These are phyloP conservation scores for Nakaseomyces glabratus DNA, from an alignment of 1,139 yeast species.

Conservation along the genomic window DNA sequence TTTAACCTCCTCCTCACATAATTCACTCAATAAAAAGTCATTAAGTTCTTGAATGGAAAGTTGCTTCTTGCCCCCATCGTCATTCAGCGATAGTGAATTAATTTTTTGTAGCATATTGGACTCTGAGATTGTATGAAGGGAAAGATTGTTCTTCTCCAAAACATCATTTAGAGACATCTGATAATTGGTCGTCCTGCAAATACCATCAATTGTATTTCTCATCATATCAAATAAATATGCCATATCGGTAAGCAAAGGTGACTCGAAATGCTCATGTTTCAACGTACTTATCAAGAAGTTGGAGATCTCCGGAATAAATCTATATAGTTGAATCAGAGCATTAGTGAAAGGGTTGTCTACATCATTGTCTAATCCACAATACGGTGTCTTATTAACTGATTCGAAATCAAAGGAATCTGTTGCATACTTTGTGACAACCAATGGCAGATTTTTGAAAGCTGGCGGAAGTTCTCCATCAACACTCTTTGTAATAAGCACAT, in stretches of 20 bases:
- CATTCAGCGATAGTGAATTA: constrained; percentile 25
- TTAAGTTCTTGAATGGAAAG: constrained; percentile 23
- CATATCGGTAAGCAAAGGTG: constrained; percentile 59
- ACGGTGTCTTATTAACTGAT: constrained; percentile 64
- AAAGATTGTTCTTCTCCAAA: constrained; percentile 38
- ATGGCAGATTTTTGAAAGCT: constrained; percentile 65
- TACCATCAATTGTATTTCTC: constrained; percentile 61
- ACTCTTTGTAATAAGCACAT: constrained; percentile 23
- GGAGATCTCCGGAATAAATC: constrained; percentile 66
- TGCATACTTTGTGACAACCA: constrained; percentile 82
- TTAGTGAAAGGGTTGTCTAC: constrained; percentile 76
- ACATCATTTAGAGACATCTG: constrained; percentile 41
- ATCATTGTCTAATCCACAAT: constrained; percentile 85
- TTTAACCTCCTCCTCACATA: constrained; percentile 27
- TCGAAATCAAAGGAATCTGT: constrained; percentile 90
- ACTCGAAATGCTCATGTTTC: constrained; percentile 45
- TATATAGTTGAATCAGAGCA: constrained; percentile 69
- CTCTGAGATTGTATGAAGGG: constrained; percentile 38
- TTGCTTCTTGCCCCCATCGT: constrained; percentile 6
- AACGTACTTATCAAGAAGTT: constrained; percentile 52
- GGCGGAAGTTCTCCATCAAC: constrained; percentile 44
- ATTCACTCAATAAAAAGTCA: constrained; percentile 19
- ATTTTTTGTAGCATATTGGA: constrained; percentile 30
- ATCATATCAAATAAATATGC: constrained; percentile 92
- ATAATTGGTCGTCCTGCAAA: constrained; percentile 41